phyloP scores from a whole-genome alignment of 2,329 filamentous ascomycete species.

The Diaporthe capsici region DNA sequence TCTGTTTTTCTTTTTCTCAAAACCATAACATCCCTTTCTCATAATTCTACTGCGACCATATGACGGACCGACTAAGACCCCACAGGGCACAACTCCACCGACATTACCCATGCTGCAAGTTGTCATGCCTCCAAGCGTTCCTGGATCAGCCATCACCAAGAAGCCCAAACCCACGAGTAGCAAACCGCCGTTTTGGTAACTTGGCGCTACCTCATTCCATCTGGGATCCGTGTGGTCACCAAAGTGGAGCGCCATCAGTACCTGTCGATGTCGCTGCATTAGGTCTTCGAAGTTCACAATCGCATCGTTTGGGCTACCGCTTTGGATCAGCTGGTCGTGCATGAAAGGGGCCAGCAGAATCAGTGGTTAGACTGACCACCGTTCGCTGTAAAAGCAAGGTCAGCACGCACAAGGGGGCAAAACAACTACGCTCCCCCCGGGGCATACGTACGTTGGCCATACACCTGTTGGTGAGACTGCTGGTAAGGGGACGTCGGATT shows the following conservation, averaged over 20 bases:
- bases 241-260: background rate
- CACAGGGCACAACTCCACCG: conserved; percentile 3
- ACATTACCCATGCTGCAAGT: background rate
- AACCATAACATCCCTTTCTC: background rate
- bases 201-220: background rate
- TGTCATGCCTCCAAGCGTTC: conserved; percentile 10
- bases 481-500: conserved; percentile 72
- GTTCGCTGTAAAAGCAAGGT: conserved; percentile 48
- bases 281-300: conserved; percentile 17
- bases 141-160: background rate
- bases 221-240: background rate
- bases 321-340: conserved; percentile 28
- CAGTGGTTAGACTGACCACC: conserved; percentile 46
- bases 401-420: conserved; percentile 44
- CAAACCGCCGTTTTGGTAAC: background rate
- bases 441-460: conserved; percentile 67
- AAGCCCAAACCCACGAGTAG: background rate
- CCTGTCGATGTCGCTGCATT: conserved; percentile 12
- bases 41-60: conserved; percentile 23
- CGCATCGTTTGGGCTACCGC: conserved; percentile 22
- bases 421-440: conserved; percentile 6
- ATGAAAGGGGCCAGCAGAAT: conserved; percentile 13
- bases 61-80: conserved; percentile 6
- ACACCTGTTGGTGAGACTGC: conserved; percentile 70
- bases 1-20: conserved; percentile 12